These are phyloP conservation scores for Leptosphaerulina australis DNA, from an alignment of 2,329 filamentous ascomycete genomes.

Conservation along the genomic window DNA sequence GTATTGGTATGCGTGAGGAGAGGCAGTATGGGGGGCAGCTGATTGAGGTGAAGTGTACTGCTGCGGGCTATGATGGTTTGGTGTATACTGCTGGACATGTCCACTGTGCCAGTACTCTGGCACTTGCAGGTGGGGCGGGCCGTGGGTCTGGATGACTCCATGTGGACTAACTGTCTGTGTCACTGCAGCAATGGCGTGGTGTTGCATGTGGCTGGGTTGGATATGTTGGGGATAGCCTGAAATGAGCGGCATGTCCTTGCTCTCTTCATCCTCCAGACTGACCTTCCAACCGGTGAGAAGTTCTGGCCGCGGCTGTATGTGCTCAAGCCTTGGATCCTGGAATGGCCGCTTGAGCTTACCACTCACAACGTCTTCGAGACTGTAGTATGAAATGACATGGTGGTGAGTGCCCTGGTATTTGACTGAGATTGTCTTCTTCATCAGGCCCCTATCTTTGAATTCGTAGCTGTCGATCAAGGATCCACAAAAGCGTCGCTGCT, in stretches of 20 bases:
- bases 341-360: conserved; percentile 46
- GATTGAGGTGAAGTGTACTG: conserved; percentile 35
- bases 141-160: conserved; percentile 34
- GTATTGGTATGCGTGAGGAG: conserved; percentile 30
- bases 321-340: conserved; percentile 42
- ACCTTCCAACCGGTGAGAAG: conserved; percentile 47
- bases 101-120: conserved; percentile 42
- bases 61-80: conserved; percentile 32
- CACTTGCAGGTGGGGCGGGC: conserved; percentile 36
- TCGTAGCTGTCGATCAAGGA: conserved; percentile 88
- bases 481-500: conserved; percentile 71
- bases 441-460: conserved; percentile 80
- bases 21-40: conserved; percentile 25
- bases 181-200: conserved; percentile 28
- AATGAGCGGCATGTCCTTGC: conserved; percentile 42
- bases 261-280: conserved; percentile 47
- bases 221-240: conserved; percentile 39
- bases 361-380: conserved; percentile 71
- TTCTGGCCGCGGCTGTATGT: conserved; percentile 43
- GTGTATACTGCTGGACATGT: conserved; percentile 33
- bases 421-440: conserved; percentile 93
- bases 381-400: conserved; percentile 90
- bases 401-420: conserved; percentile 75
- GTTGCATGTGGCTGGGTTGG: conserved; percentile 38
- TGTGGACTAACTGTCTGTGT: conserved; percentile 33